A percentile compares a stretch with the other conserved stretches of the same genome.
Evolutionary conservation across 177 flowering plant genomes (phyloP).

Genomic region (Vitis hybrid): DNA sequence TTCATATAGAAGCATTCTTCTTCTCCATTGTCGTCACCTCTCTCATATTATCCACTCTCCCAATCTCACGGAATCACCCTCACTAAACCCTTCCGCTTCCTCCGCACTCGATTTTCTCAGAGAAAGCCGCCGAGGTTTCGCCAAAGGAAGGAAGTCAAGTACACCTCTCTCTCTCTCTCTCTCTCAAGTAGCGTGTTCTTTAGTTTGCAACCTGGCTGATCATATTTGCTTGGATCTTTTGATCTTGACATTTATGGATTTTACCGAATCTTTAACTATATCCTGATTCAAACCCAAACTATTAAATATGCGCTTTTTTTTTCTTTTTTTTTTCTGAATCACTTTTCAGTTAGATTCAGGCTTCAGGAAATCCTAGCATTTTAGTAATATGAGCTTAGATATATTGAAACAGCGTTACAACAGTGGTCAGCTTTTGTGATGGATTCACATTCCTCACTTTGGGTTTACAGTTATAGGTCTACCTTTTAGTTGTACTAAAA

Average conservation of each 20-base stretch:
- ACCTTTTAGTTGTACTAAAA: too few relatives aligned
- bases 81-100: conserved; percentile 3
- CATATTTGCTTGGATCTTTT: background rate
- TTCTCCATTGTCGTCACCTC: conserved; percentile 23
- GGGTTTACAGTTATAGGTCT: too few relatives aligned
- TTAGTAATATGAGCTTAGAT: too few relatives aligned
- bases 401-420: too few relatives aligned
- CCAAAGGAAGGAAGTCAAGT: conserved; percentile 73
- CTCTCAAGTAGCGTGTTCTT: background rate
- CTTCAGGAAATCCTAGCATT: too few relatives aligned
- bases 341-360: too few relatives aligned
- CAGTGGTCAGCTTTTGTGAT: too few relatives aligned
- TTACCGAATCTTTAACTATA: too few relatives aligned
- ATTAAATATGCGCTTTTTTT: too few relatives aligned
- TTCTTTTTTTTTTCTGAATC: too few relatives aligned
- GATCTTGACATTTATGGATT: background rate
- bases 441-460: too few relatives aligned
- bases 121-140: conserved; percentile 53
- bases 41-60: conserved; percentile 18
- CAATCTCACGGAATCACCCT: conserved; percentile 3
- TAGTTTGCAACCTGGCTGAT: background rate
- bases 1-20: conserved; percentile 18
- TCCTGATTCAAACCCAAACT: background rate
- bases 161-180: conserved; percentile 8
- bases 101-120: conserved; percentile 22